Evolutionary conservation across 169 alveolate species (phyloP).

Genomic region (Plasmodium vinckei): DNA sequence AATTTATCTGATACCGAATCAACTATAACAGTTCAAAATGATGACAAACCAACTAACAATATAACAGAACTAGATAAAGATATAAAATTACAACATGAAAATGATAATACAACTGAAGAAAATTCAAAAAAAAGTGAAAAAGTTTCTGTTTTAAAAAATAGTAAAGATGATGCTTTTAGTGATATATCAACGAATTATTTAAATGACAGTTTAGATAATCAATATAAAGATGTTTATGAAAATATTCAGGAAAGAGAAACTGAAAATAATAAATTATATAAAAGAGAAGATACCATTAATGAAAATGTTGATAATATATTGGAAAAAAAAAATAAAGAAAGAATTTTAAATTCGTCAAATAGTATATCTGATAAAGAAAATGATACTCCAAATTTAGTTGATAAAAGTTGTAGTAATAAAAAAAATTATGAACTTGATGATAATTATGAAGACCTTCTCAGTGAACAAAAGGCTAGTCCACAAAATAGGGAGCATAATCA

Average conservation of each 20-base stretch:
- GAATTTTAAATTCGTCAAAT: neutral
- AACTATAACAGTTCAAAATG: slow-evolving; percentile 16
- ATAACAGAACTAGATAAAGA: neutral
- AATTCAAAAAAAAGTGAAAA: no score
- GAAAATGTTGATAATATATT: neutral
- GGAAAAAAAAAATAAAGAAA: neutral
- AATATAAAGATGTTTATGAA: slow-evolving; percentile 28
- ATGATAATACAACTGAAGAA: no score
- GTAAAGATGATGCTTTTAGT: no score
- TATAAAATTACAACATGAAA: no score
- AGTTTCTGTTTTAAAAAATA: no score
- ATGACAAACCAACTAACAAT: neutral
- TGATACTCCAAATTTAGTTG: no score
- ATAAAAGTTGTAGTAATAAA: neutral
- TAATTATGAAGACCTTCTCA: neutral
- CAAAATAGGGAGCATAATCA: neutral
- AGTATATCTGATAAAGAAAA: neutral
- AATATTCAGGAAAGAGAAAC: slow-evolving; percentile 4
- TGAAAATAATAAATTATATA: neutral
- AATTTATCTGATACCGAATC: slow-evolving; percentile 7
- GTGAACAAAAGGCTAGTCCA: neutral
- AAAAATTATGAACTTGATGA: neutral
- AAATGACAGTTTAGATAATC: neutral
- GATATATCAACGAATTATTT: no score
- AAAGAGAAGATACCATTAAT: slow-evolving; percentile 14